Evolutionary conservation across 768 basidiomycete genomes (phyloP).

Genomic region (Pulveroboletus sp.): DNA sequence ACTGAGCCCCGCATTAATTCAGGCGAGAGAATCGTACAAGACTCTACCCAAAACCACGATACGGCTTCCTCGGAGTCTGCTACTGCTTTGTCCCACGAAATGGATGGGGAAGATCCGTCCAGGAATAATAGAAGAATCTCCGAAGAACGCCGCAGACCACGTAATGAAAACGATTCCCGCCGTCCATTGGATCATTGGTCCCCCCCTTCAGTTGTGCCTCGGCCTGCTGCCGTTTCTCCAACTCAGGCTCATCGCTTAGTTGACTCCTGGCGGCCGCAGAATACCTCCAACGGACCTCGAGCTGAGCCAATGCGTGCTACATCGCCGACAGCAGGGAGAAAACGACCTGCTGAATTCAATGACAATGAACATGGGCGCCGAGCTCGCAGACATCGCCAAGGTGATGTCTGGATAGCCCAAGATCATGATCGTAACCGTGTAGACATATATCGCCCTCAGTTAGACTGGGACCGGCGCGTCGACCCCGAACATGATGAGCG

Average conservation of each 20-base stretch:
- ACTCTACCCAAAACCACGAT: constrained; percentile 1
- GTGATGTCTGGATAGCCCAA: constrained; percentile 16
- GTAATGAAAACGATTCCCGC: background rate
- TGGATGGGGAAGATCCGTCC: constrained; percentile 9
- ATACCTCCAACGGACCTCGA: constrained; percentile 8
- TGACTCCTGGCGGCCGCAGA: constrained; percentile 9
- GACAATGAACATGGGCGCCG: constrained; percentile 21
- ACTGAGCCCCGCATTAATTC: background rate
- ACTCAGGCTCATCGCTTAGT: background rate
- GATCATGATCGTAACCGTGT: constrained; percentile 6
- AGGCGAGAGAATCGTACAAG: background rate
- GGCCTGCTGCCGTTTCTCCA: constrained; percentile 1
- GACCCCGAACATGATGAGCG: constrained; percentile 16
- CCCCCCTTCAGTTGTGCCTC: constrained; percentile 4
- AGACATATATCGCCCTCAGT: constrained; percentile 5
- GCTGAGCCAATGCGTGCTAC: constrained; percentile 16
- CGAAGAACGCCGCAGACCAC: constrained; percentile 11
- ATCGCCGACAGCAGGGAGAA: constrained; percentile 16
- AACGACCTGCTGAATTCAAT: constrained; percentile 19
- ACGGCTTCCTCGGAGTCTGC: constrained; percentile 8
- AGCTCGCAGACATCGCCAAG: constrained; percentile 23
- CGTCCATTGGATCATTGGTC: constrained; percentile 10
- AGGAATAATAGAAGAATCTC: constrained; percentile 3
- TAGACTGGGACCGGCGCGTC: constrained; percentile 10
- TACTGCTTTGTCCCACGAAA: constrained; percentile 3